Conservation (phyloP, 73 alveolate genomes). For the Symbiodinium natans region DNA sequence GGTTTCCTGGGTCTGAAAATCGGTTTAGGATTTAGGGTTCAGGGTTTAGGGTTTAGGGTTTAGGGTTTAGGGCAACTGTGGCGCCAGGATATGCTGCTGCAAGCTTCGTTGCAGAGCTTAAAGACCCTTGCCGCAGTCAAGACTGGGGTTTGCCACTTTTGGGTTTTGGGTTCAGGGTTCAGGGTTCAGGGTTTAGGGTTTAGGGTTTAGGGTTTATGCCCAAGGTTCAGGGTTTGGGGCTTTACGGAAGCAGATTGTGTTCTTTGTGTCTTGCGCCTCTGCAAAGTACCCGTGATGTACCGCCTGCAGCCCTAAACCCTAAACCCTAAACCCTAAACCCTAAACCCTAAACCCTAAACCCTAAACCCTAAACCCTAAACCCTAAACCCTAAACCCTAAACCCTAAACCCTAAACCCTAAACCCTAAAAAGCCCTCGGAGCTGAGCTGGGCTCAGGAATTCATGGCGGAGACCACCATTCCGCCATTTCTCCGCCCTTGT, state of each 20-base stretch:
- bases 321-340: background rate
- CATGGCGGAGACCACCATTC: constrained; percentile 51
- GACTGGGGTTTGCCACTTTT: background rate
- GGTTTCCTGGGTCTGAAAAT: no score
- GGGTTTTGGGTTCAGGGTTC: background rate
- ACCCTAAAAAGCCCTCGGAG: no score
- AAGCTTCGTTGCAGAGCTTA: background rate
- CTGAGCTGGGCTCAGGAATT: background rate
- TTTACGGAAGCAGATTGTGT: no score
- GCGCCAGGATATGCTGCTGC: background rate
- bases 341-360: background rate
- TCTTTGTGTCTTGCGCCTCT: no score
- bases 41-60: no score
- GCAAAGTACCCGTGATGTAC: no score
- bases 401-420: background rate
- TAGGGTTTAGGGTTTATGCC: background rate
- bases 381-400: background rate
- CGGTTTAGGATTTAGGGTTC: no score
- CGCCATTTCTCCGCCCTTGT: constrained; percentile 28
- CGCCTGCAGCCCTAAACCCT: no score
- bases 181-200: background rate
- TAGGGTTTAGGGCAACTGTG: no score
- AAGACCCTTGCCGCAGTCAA: background rate
- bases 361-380: background rate
- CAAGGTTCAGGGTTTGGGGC: no score